Evolutionary conservation across 2,329 filamentous ascomycete species (phyloP).

Genomic region (Aspergillus glaucus): DNA sequence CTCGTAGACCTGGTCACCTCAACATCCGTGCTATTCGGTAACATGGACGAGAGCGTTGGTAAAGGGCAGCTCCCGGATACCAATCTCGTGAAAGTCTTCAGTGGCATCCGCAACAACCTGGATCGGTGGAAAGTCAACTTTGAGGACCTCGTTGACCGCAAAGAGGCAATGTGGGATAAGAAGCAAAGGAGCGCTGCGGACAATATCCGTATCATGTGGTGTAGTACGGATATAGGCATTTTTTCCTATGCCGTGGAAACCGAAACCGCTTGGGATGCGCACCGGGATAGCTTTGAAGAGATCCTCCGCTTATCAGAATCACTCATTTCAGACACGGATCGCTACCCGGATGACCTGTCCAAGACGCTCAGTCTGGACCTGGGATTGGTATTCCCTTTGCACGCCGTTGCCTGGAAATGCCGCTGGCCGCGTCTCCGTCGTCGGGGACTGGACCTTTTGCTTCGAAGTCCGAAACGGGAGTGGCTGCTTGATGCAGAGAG

Average conservation of each 20-base stretch:
- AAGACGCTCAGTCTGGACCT: neutral
- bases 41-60: no score
- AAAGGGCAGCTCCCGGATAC: no score
- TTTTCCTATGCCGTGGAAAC: neutral
- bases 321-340: no score
- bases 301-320: neutral
- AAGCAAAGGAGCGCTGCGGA: neutral
- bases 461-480: no score
- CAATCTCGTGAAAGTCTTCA: no score
- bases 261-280: neutral
- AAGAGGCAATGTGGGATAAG: neutral
- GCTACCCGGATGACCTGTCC: neutral
- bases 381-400: neutral
- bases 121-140: neutral
- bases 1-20: no score
- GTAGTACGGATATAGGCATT: neutral
- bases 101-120: no score
- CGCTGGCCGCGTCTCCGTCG: neutral
- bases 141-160: neutral
- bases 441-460: no score
- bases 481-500: no score
- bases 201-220: neutral
- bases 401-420: neutral
- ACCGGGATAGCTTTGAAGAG: neutral
- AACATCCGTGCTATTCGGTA: no score